These are phyloP conservation scores for Schwanniomyces vanrijiae DNA, from an alignment of 805 yeast genomes.

Conservation along the genomic window DNA sequence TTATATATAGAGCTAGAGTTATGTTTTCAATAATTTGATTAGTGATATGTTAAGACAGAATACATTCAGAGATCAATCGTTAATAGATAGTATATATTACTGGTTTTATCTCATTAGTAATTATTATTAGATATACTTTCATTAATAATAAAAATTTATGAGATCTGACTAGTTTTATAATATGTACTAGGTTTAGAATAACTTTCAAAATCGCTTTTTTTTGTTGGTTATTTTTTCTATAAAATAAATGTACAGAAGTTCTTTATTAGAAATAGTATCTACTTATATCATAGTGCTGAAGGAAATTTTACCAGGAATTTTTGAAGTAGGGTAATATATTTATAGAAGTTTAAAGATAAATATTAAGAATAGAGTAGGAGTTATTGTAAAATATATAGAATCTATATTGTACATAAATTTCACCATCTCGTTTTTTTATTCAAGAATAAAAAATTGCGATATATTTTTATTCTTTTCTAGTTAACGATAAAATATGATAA, in stretches of 20 bases:
- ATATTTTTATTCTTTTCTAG: not conserved
- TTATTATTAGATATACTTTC: slow-evolving; percentile 37
- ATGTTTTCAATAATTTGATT: slow-evolving; percentile 17
- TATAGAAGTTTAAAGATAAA: not conserved
- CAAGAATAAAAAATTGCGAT: not conserved
- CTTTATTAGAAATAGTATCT: slow-evolving; percentile 50
- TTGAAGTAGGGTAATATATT: not conserved
- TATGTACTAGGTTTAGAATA: slow-evolving; percentile 41
- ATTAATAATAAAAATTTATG: slow-evolving; percentile 54
- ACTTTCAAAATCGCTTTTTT: slow-evolving; percentile 19
- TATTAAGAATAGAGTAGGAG: not conserved
- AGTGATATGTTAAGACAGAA: slow-evolving; percentile 21
- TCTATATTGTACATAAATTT: too few relatives aligned
- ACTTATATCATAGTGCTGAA: slow-evolving; percentile 34
- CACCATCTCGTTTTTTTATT: too few relatives aligned
- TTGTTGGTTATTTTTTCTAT: slow-evolving; percentile 37
- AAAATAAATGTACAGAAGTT: slow-evolving; percentile 44
- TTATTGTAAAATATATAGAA: not conserved
- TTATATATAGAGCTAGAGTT: slow-evolving; percentile 21
- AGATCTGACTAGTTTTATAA: slow-evolving; percentile 48
- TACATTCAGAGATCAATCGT: slow-evolving; percentile 18
- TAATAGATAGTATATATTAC: slow-evolving; percentile 17
- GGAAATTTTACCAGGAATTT: not conserved
- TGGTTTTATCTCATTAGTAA: slow-evolving; percentile 30
- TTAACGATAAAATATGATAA: not conserved